These are phyloP conservation scores for Pseudocercospora eumusae DNA, from an alignment of 2,329 filamentous ascomycete species.

Conservation along the genomic window DNA sequence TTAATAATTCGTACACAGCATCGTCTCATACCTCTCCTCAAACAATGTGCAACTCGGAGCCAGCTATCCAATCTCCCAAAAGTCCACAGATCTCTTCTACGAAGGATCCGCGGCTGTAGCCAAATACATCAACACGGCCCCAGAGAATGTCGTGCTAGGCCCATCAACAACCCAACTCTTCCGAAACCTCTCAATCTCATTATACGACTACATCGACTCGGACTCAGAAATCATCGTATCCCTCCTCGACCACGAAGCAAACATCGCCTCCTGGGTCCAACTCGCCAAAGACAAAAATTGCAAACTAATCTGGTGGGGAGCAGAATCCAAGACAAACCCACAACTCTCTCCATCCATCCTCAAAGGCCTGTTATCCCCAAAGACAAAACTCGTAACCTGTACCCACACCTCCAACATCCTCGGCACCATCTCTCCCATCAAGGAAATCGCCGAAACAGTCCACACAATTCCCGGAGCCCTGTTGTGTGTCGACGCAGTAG, in stretches of 20 bases:
- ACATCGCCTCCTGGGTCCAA: constrained; percentile 71
- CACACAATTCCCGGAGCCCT: constrained; percentile 58
- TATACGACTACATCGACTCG: constrained; percentile 59
- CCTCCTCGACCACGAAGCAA: constrained; percentile 74
- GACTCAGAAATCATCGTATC: constrained; percentile 65
- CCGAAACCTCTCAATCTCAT: constrained; percentile 64
- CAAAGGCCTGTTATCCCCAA: constrained; percentile 59
- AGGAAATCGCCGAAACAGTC: constrained; percentile 57
- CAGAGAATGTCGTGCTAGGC: constrained; percentile 70
- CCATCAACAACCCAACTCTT: constrained; percentile 75
- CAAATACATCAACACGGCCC: constrained; percentile 67
- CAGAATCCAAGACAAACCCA: constrained; percentile 52
- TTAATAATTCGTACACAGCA: constrained; percentile 45
- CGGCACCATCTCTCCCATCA: constrained; percentile 67
- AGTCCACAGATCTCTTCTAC: constrained; percentile 61
- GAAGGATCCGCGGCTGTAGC: constrained; percentile 66
- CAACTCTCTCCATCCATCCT: constrained; percentile 61
- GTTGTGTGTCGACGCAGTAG: constrained; percentile 73
- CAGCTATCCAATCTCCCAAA: constrained; percentile 62
- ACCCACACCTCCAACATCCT: constrained; percentile 75
- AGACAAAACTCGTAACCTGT: constrained; percentile 69
- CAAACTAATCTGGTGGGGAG: constrained; percentile 68
- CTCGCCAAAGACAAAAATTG: constrained; percentile 64
- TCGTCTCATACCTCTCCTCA: constrained; percentile 65
- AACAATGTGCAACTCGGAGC: constrained; percentile 77